These are phyloP conservation scores for Aspergillus sp. DNA, from an alignment of 2,329 filamentous ascomycete genomes.

Conservation along the genomic window DNA sequence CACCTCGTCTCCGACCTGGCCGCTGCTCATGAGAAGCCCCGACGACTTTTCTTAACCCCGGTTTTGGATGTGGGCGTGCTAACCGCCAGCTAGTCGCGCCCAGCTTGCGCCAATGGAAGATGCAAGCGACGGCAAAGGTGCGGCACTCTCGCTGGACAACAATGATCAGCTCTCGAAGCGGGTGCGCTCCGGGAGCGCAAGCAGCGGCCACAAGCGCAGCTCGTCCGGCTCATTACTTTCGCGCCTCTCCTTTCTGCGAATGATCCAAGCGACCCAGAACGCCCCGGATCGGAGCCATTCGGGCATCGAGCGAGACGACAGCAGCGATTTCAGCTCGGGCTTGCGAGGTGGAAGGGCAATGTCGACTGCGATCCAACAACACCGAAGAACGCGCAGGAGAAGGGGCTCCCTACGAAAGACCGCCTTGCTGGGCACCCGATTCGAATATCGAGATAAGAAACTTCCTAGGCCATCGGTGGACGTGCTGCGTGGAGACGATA, in stretches of 20 bases:
- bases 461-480: conserved; percentile 16
- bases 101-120: conserved; percentile 39
- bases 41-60: conserved; percentile 12
- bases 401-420: conserved; percentile 86
- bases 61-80: conserved; percentile 25
- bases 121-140: conserved; percentile 30
- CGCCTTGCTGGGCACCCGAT: conserved; percentile 68
- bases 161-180: conserved; percentile 28
- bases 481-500: conserved; percentile 10
- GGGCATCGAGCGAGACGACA: conserved; percentile 28
- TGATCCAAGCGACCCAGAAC: conserved; percentile 43
- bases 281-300: conserved; percentile 29
- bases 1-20: neutral
- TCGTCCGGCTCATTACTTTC: conserved; percentile 68
- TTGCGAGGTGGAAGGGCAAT: conserved; percentile 52
- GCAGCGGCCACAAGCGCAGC: conserved; percentile 53
- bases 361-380: conserved; percentile 48
- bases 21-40: conserved; percentile 1
- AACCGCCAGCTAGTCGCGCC: conserved; percentile 22
- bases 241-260: conserved; percentile 68
- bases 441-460: conserved; percentile 39
- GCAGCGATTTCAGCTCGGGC: conserved; percentile 31
- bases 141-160: conserved; percentile 30
- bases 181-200: conserved; percentile 36
- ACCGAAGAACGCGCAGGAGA: conserved; percentile 65